These are phyloP conservation scores for Fusarium haematococcum DNA, from an alignment of 2,329 filamentous ascomycete genomes.

Conservation along the genomic window DNA sequence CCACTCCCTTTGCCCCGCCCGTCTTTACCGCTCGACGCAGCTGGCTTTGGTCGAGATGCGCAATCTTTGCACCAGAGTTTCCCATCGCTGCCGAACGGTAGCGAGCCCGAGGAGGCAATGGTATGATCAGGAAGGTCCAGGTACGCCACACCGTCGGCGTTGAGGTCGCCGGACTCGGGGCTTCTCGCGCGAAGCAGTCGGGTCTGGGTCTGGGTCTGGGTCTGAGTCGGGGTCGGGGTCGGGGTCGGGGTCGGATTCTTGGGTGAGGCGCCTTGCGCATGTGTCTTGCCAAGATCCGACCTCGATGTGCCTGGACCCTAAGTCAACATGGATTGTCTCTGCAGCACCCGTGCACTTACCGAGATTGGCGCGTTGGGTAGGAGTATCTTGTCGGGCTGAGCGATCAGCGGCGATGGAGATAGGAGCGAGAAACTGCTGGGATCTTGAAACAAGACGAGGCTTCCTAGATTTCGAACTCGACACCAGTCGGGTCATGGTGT, in stretches of 20 bases:
- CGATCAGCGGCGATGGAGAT: constrained; percentile 38
- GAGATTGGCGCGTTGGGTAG: constrained; percentile 11
- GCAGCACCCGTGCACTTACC: constrained; percentile 4
- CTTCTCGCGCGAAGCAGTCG: constrained; percentile 28
- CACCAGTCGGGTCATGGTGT: constrained; percentile 59
- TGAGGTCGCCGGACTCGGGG: constrained; percentile 51
- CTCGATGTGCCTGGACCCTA: constrained; percentile 10
- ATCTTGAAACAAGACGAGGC: constrained; percentile 56
- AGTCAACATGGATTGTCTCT: constrained; percentile 2
- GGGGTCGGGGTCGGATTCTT: constrained; percentile 30
- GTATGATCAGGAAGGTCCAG: constrained; percentile 56
- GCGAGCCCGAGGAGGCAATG: constrained; percentile 49
- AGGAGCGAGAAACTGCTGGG: constrained; percentile 57
- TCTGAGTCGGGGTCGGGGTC: constrained; percentile 35
- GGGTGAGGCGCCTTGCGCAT: constrained; percentile 3
- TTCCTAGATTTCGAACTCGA: constrained; percentile 58
- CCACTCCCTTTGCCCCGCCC: constrained; percentile 63
- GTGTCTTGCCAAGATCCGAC: constrained; percentile 36
- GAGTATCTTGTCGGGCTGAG: constrained; percentile 28
- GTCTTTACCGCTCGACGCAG: constrained; percentile 59
- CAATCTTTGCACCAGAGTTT: constrained; percentile 59
- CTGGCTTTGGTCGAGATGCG: constrained; percentile 53
- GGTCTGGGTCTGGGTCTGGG: not conserved
- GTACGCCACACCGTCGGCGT: constrained; percentile 51
- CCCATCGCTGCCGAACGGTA: constrained; percentile 52